Conservation (phyloP, 345 rosid species). For the sweet orange (Citrus sinensis) region DVS_A1.0 CM039162.1:28391501-28392000, state of each 20-base stretch:
- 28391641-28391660: slow-evolving; percentile 96
- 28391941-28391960: not conserved
- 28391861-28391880: not conserved
- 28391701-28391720: not conserved
- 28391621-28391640: slow-evolving; percentile 97
- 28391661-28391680: slow-evolving; percentile 65
- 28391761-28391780: slow-evolving; percentile 99
- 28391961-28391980: not conserved
- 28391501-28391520: not conserved
- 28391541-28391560: slow-evolving; percentile 84
- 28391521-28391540: not conserved
- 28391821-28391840: slow-evolving; percentile 12
- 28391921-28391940: not conserved
- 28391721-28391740: slow-evolving; percentile 8
- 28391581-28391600: slow-evolving; percentile 96
- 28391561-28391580: slow-evolving; percentile 91
- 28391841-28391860: slow-evolving; percentile 3
- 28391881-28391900: not conserved
- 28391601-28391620: slow-evolving; percentile 98
- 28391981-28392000: not conserved
- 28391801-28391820: slow-evolving; percentile 68
- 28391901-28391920: not conserved
- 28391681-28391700: slow-evolving; percentile 12
- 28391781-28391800: slow-evolving; percentile 95
- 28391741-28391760: slow-evolving; percentile 73